A percentile compares a stretch with the other conserved stretches of the same genome.
phyloP scores from a whole-genome alignment of 345 rosid species.

The Salix brachista region DNA sequence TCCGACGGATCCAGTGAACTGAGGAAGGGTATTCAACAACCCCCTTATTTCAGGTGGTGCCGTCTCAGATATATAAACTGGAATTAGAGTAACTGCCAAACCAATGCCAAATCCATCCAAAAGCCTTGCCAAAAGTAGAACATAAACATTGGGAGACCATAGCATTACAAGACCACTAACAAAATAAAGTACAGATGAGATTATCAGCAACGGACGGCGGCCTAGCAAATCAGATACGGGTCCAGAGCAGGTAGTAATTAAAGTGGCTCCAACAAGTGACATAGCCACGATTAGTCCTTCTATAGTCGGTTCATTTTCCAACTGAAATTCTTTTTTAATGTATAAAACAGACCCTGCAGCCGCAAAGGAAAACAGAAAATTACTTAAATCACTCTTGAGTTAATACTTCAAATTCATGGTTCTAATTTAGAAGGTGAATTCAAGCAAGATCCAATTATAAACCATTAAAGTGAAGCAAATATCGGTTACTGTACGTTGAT shows the following conservation, averaged over 20 bases:
- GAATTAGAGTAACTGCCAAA: slow-evolving; percentile 79
- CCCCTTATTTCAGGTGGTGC: slow-evolving; percentile 98
- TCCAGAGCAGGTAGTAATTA: slow-evolving; percentile 84
- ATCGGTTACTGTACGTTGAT: not conserved
- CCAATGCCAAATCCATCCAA: slow-evolving; percentile 95
- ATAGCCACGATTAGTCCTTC: slow-evolving; percentile 92
- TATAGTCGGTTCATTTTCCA: slow-evolving; percentile 63
- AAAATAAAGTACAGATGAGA: slow-evolving; percentile 69
- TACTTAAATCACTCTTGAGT: not conserved
- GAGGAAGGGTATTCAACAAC: slow-evolving; percentile 82
- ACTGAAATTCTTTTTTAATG: slow-evolving; percentile 74
- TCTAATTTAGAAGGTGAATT: not conserved
- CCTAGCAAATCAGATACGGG: slow-evolving; percentile 76
- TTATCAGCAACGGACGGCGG: slow-evolving; percentile 82
- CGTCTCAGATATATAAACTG: slow-evolving; percentile 90
- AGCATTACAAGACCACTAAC: slow-evolving; percentile 77
- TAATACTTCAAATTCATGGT: not conserved
- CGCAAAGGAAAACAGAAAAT: slow-evolving; percentile 4
- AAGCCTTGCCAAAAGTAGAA: slow-evolving; percentile 77
- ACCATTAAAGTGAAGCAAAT: not conserved
- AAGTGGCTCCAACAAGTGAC: slow-evolving; percentile 92
- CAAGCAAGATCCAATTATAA: not conserved
- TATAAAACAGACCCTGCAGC: slow-evolving; percentile 82
- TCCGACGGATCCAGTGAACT: slow-evolving; percentile 88
- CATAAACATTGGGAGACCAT: slow-evolving; percentile 91